Evolutionary conservation across 495 filamentous ascomycete genomes (phyloP).

Genomic region (Rostrohypoxylon terebratum): DNA sequence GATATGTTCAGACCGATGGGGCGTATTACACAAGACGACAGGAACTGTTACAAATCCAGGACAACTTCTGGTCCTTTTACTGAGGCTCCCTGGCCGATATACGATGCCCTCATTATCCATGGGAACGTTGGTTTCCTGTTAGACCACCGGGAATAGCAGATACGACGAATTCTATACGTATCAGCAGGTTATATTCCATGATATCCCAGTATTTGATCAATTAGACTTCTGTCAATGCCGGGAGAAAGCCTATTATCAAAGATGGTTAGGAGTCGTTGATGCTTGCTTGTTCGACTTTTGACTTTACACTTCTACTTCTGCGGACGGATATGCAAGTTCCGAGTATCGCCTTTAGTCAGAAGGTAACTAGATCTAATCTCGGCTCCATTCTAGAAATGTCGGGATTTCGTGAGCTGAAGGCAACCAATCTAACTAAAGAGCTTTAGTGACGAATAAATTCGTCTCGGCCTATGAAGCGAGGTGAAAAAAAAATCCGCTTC

Average conservation of each 20-base stretch:
- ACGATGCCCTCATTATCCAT: not conserved
- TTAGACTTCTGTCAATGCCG: conserved; percentile 10
- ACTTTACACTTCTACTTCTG: not conserved
- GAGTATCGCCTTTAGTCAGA: not conserved
- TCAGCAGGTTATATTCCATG: not conserved
- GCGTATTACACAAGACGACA: not conserved
- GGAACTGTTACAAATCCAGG: not conserved
- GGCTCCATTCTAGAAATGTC: not conserved
- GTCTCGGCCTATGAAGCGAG: not conserved
- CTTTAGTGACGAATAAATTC: not conserved
- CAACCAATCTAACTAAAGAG: not conserved
- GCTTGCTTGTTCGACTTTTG: not conserved
- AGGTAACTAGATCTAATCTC: conserved; percentile 9
- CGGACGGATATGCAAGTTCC: not conserved
- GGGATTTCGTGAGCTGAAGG: not conserved
- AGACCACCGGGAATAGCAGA: not conserved
- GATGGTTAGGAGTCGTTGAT: not conserved
- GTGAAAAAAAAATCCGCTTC: conserved; percentile 9
- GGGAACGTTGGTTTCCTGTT: not conserved
- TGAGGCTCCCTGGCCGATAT: not conserved
- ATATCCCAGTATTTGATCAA: not conserved
- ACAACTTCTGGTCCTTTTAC: not conserved
- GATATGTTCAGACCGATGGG: not conserved
- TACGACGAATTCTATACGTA: not conserved
- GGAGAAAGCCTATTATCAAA: not conserved